Evolutionary conservation across 108 stramenopile genomes (phyloP).

Genomic region (Cylindrotheca closterium): DNA sequence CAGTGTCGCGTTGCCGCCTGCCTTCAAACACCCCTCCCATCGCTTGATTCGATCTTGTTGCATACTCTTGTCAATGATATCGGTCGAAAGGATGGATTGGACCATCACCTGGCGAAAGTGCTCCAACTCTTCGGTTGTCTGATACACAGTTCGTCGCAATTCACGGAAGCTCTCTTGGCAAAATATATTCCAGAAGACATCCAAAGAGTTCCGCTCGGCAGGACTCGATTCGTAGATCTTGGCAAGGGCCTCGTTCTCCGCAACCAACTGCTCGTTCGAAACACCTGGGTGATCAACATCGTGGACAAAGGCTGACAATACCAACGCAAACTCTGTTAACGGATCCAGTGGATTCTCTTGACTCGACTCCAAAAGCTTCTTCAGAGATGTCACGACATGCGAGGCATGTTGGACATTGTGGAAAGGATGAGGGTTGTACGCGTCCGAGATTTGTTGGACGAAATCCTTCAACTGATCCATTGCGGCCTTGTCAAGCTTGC

Average conservation of each 20-base stretch:
- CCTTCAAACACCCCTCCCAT: no score
- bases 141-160: conserved; percentile 28
- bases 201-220: conserved; percentile 37
- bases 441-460: neutral
- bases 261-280: no score
- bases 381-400: conserved; percentile 11
- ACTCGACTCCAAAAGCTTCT: no score
- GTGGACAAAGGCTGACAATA: conserved; percentile 6
- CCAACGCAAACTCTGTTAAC: conserved; percentile 7
- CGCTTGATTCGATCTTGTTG: conserved; percentile 14
- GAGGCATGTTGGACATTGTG: conserved; percentile 17
- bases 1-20: no score
- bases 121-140: conserved; percentile 18
- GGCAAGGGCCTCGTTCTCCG: no score
- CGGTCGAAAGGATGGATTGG: conserved; percentile 34
- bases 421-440: conserved; percentile 7
- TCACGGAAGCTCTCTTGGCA: conserved; percentile 32
- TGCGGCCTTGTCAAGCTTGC: no score
- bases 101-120: no score
- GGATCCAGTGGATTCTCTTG: no score
- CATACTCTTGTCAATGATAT: conserved; percentile 32
- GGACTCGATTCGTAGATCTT: conserved; percentile 25
- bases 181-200: conserved; percentile 34
- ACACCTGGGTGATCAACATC: conserved; percentile 9
- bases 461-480: conserved; percentile 11